A percentile compares a stretch with the other conserved stretches of the same genome.
Conservation (phyloP, 23 red algal genomes). For the Gracilariopsis chorda region DNA sequence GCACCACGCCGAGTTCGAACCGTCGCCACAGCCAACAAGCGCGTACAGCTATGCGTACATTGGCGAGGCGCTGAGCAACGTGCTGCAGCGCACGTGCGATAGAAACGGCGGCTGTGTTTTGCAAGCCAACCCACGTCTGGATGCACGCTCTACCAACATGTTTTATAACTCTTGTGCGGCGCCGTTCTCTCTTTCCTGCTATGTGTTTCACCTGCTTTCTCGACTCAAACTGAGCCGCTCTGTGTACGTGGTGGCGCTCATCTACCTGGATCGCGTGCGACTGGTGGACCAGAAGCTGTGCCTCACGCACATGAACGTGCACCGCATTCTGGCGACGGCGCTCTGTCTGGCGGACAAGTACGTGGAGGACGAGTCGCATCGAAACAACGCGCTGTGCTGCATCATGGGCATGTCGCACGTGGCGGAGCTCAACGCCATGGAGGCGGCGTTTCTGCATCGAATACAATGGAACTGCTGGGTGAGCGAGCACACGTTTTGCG, state of each 20-base stretch:
- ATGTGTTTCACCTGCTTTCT: conserved; percentile 20
- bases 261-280: conserved; percentile 68
- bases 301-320: conserved; percentile 69
- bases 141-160: neutral
- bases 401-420: conserved; percentile 37
- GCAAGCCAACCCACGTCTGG: neutral
- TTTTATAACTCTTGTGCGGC: neutral
- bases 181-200: conserved; percentile 16
- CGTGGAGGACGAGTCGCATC: conserved; percentile 67
- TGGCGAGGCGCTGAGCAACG: neutral
- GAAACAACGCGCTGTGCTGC: conserved; percentile 13
- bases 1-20: neutral
- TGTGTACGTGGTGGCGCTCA: conserved; percentile 61
- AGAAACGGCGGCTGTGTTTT: neutral
- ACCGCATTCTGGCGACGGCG: conserved; percentile 61
- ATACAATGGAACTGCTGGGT: conserved; percentile 65
- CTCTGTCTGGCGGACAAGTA: conserved; percentile 62
- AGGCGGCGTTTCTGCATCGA: conserved; percentile 42
- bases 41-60: neutral
- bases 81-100: conserved; percentile 10
- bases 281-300: conserved; percentile 37
- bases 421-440: conserved; percentile 40
- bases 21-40: neutral
- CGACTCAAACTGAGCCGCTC: conserved; percentile 35
- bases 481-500: neutral